Base-by-base conservation (phyloP, 163 green algal genomes). In the Scenedesmus sp. region DNA sequence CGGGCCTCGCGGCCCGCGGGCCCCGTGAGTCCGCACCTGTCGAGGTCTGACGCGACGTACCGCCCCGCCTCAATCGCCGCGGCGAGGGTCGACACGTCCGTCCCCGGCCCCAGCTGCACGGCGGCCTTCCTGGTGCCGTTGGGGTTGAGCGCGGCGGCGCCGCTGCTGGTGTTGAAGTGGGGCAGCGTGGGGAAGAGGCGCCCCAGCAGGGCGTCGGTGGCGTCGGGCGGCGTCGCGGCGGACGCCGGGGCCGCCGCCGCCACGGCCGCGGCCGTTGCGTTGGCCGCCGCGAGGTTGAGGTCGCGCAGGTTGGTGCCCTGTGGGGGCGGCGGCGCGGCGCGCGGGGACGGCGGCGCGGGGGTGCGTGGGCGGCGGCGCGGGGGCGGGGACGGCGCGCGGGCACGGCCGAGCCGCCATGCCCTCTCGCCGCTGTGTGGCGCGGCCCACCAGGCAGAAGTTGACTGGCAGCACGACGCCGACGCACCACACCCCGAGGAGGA, bases 381-480 rank as follows among this genome's bases (percentile, higher is more conserved):
- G n/a, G n/a, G n/a, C n/a, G n/a, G n/a, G n/a, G n/a, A n/a, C n/a
- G n/a, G n/a, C n/a, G n/a, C n/a, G n/a, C n/a, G n/a, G n/a, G n/a
- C n/a, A n/a, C n/a, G n/a, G n/a, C n/a, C n/a, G n/a, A n/a, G n/a
- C n/a, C n/a, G n/a, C n/a, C n/a, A n/a, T n/a, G n/a, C n/a, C n/a
- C n/a, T n/a, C n/a, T n/a, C n/a, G n/a, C n/a, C n/a, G n/a, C n/a
- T n/a, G n/a, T n/a, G n/a, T n/a, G n/a, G n/a, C n/a, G n/a, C n/a
- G n/a, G n/a, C n/a, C n/a, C n/a, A n/a, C n/a, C n/a, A n/a, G n/a
- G n/a, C n/a, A 89, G 51, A 89, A 58, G 78, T 97, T 97, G 70
- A 92, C 88, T 34, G 93, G 93, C 51, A 97, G 83, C 26, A 97
- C 84, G 5, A 95, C 83, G 45, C 89, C 83, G 3, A 88, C 53